Evolutionary conservation across 129 eudicot species (phyloP).

Genomic region (Glebionis coronaria): DNA sequence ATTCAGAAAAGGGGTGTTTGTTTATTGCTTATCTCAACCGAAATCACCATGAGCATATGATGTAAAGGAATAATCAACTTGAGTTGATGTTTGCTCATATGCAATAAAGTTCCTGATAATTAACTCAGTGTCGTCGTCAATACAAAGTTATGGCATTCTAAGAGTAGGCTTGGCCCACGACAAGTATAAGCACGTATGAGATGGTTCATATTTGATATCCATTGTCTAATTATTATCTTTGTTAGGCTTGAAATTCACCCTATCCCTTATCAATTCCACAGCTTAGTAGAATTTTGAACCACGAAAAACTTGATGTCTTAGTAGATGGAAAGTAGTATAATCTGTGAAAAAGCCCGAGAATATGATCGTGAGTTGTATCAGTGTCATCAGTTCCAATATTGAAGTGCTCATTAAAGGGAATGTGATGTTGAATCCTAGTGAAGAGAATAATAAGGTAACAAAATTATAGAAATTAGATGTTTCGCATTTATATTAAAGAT

Average conservation of each 20-base stretch:
- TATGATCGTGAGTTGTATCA: neutral
- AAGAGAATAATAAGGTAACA: slow-evolving; percentile 9
- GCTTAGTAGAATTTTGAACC: neutral
- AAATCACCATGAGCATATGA: neutral
- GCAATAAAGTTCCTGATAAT: neutral
- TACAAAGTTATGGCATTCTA: neutral
- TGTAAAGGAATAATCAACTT: neutral
- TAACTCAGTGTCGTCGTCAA: neutral
- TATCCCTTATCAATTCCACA: neutral
- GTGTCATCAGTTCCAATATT: neutral
- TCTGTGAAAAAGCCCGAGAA: neutral
- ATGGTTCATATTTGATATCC: neutral
- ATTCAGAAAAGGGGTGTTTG: no score
- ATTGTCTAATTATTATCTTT: neutral
- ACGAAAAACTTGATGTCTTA: neutral
- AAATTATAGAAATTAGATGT: neutral
- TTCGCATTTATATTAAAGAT: slow-evolving; percentile 4
- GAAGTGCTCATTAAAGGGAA: neutral
- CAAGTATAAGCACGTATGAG: no score
- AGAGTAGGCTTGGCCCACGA: neutral
- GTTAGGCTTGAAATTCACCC: neutral
- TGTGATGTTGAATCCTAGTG: neutral
- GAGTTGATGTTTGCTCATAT: neutral
- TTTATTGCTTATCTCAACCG: no score
- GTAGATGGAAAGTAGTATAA: neutral